Evolutionary conservation across 2,329 filamentous ascomycete species (phyloP), one percentile per base, ranked within the genome.

Genomic region (Diaporthe batatas): DNA sequence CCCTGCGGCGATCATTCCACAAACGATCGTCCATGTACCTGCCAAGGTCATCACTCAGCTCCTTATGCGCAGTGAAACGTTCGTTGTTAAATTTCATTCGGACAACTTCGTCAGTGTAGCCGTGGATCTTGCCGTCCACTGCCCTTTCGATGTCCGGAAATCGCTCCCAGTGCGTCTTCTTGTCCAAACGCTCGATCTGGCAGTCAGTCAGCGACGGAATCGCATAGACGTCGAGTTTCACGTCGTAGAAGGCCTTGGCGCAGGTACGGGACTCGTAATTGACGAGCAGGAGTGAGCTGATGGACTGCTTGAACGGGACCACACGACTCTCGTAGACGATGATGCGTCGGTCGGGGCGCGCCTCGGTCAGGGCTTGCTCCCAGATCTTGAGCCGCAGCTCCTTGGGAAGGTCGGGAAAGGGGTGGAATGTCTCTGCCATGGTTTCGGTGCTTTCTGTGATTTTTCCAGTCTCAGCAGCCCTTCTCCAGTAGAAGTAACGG

Each of bases 371-470:
- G 18, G 54, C 53, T 7, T 58, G 51, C 29, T 68, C 29, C 62
- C 62, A 72, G 32, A 72, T 11, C 29, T 51, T 11, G n/a, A 68
- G 53, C 1, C 62, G 62, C 23, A 72, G 32, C 62, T 72, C 62
- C 14, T 7, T 18, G 25, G 32, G 29, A 11, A 72, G 51, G 2
- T 36, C 3, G 10, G 42, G 29, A 7, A 72, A 72, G 2, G 4
- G 18, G 21, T 58, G 39, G 7, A 68, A 49, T 3, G 51, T 49
- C 0, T 42, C 4, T n/a, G 51, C 32, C n/a, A 36, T 67, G 7
- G 1, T 25, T 6, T 54, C 4, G 3, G 8, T 14, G 36, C 0
- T 18, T 3, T 34, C 10, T 69, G 10, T 49, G 32, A 14, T 42
- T 4, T 42, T 23, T 2, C 1, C 1, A 44, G 14, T 3, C 7